Percentiles rank a stretch among this genome's conserved stretches.
phyloP scores from a whole-genome alignment of 306 rosid genomes.

The Castanopsis chinensis region DNA sequence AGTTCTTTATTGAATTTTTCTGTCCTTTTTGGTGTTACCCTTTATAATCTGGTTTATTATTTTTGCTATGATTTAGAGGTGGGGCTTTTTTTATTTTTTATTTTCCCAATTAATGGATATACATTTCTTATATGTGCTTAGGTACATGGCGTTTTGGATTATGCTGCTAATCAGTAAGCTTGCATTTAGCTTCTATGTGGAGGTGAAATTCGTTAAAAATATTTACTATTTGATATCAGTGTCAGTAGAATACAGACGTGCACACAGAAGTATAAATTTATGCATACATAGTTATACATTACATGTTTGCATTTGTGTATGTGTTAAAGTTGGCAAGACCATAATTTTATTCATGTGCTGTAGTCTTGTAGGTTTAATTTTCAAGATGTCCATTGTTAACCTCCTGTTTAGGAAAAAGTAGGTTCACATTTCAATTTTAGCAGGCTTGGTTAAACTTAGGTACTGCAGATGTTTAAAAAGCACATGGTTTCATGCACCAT shows the following conservation, averaged over 20 bases:
- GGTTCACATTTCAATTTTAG: no score
- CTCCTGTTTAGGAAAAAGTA: neutral
- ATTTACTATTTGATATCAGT: neutral
- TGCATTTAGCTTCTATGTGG: constrained; percentile 95
- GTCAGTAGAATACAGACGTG: neutral
- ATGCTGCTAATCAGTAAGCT: constrained; percentile 88
- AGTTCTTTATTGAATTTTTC: constrained; percentile 1
- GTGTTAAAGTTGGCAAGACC: neutral
- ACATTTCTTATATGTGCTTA: constrained; percentile 33
- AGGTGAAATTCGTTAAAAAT: constrained; percentile 48
- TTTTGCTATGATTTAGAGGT: constrained; percentile 6
- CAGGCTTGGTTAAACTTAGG: no score
- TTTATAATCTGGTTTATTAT: neutral
- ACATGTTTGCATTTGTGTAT: neutral
- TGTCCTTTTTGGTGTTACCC: neutral
- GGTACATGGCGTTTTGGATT: constrained; percentile 91
- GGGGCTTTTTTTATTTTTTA: neutral
- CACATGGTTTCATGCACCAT: no score
- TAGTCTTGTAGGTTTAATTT: neutral
- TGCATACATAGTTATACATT: no score
- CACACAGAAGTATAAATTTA: neutral
- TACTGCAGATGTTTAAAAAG: no score
- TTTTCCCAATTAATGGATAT: neutral
- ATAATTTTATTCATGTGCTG: neutral
- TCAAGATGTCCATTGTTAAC: neutral